phyloP scores from a whole-genome alignment of 1,139 yeast species.

The Hansenula sp. region DNA sequence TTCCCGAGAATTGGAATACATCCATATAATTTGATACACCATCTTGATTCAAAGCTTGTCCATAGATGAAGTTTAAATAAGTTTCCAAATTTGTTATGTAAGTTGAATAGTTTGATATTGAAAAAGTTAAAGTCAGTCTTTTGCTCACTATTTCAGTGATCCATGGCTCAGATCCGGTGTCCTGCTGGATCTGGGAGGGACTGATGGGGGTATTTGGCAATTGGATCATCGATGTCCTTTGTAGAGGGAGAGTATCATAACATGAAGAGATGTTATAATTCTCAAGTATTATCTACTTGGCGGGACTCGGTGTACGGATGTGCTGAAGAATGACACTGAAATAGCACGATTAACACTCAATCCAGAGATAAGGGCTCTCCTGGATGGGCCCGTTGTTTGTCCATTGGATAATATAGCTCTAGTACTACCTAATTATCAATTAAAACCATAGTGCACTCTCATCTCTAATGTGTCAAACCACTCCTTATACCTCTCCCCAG shows the following conservation, averaged over 20 bases:
- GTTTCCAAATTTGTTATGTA: slow-evolving; percentile 8
- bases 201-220: neutral
- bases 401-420: no score
- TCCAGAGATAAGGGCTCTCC: no score
- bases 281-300: no score
- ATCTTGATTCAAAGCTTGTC: neutral
- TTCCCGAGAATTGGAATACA: neutral
- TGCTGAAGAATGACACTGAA: no score
- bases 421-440: no score
- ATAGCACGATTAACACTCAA: no score
- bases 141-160: slow-evolving; percentile 4
- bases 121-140: slow-evolving; percentile 4
- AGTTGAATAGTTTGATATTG: slow-evolving; percentile 2
- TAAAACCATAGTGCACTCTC: no score
- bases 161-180: neutral
- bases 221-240: slow-evolving; percentile 4
- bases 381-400: no score
- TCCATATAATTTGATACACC: slow-evolving; percentile 1
- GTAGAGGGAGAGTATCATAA: neutral
- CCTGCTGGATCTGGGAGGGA: neutral
- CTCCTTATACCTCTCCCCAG: no score
- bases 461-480: no score
- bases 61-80: slow-evolving; percentile 7
- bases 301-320: no score
- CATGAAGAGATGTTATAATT: no score